Percentiles rank a stretch among this genome's conserved stretches.
phyloP scores from a whole-genome alignment of 2,329 filamentous ascomycete genomes.

The Cladophialophora exuberans region DNA sequence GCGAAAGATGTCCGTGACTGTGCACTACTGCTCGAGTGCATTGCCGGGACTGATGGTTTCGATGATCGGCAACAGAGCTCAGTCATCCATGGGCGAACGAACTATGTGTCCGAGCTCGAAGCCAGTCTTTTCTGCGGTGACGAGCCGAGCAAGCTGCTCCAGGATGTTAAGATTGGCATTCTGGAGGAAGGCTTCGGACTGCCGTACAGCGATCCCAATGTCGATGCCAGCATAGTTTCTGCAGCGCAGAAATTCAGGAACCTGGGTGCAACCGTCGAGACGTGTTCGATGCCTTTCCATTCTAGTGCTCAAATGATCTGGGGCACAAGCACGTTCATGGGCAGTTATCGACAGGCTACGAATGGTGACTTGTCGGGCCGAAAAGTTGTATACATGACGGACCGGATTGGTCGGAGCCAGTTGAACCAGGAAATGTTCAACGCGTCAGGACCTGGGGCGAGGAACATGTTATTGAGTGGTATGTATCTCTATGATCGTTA shows the following conservation, averaged over 20 bases:
- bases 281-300: constrained; percentile 53
- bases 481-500: constrained; percentile 14
- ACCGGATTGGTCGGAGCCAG: neutral
- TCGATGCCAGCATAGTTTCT: constrained; percentile 46
- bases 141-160: neutral
- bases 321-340: neutral
- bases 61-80: constrained; percentile 44
- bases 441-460: constrained; percentile 33
- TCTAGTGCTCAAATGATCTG: constrained; percentile 7
- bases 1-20: constrained; percentile 43
- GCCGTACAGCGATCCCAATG: constrained; percentile 43
- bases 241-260: constrained; percentile 47
- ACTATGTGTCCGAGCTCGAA: neutral
- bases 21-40: constrained; percentile 46
- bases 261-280: constrained; percentile 55
- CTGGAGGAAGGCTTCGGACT: constrained; percentile 51
- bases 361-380: constrained; percentile 24
- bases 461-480: constrained; percentile 49
- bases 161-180: constrained; percentile 47
- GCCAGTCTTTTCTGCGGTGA: neutral
- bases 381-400: constrained; percentile 9
- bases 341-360: neutral
- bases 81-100: neutral
- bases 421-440: constrained; percentile 19
- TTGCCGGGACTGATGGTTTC: constrained; percentile 51